phyloP scores from a whole-genome alignment of 208 protist genomes.

The Leishmania aethiopica region DNA sequence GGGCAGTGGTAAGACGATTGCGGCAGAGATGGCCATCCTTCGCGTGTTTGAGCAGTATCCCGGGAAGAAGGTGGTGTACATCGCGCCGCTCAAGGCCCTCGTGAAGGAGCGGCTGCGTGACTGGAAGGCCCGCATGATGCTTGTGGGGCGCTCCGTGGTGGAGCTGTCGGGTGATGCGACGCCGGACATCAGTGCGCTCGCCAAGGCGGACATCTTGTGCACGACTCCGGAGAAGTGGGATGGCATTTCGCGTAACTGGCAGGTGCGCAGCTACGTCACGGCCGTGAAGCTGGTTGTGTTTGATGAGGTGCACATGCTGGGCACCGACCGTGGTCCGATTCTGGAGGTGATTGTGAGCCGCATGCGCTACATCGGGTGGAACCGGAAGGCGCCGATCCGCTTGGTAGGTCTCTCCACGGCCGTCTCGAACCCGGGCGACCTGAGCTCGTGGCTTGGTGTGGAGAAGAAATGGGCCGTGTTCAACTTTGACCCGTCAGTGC shows the following conservation, averaged over 20 bases:
- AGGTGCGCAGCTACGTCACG: constrained; percentile 95
- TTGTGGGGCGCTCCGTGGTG: constrained; percentile 94
- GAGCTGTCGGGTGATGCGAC: constrained; percentile 98
- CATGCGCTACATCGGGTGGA: constrained; percentile 98
- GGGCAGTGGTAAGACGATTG: constrained; percentile 98
- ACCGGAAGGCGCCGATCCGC: constrained; percentile 93
- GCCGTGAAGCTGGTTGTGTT: constrained; percentile 97
- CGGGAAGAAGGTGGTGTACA: constrained; percentile 98
- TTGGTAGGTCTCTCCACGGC: constrained; percentile 99
- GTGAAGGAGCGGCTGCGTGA: constrained; percentile 99
- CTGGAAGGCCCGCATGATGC: constrained; percentile 94
- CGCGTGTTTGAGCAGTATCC: constrained; percentile 91
- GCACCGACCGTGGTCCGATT: constrained; percentile 98
- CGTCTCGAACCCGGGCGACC: constrained; percentile 98
- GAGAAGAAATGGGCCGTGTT: constrained; percentile 93
- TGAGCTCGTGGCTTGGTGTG: constrained; percentile 99
- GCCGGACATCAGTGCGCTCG: constrained; percentile 93
- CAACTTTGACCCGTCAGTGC: constrained; percentile 98
- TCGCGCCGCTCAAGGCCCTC: constrained; percentile 99
- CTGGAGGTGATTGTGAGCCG: constrained; percentile 99
- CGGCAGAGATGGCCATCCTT: constrained; percentile 98
- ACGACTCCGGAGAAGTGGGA: constrained; percentile 99
- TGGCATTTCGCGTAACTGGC: constrained; percentile 98
- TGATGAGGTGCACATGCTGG: constrained; percentile 99
- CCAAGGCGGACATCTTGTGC: constrained; percentile 96